phyloP scores from a whole-genome alignment of 2,329 filamentous ascomycete genomes.

The Metarhizium brunneum region DNA sequence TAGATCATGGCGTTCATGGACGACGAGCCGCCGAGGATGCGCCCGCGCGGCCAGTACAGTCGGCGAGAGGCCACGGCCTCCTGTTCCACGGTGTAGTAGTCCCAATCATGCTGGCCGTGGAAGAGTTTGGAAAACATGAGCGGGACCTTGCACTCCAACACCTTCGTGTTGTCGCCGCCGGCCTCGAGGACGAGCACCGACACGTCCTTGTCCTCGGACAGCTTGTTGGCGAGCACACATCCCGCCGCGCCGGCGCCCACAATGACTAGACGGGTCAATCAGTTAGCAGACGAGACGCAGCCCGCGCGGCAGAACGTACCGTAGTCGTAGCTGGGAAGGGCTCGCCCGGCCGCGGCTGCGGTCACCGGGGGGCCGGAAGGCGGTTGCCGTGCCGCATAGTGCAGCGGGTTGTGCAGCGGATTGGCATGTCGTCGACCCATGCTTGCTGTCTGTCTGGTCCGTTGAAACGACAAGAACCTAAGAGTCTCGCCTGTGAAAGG shows the following conservation, averaged over 20 bases:
- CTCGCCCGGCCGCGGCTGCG: conserved; percentile 1
- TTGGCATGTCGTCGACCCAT: conserved; percentile 4
- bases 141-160: conserved; percentile 10
- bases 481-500: not conserved
- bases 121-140: conserved; percentile 12
- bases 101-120: conserved; percentile 15
- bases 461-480: too few species aligned
- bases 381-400: conserved; percentile 2
- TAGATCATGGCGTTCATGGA: conserved; percentile 17
- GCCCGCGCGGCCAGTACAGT: conserved; percentile 15
- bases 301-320: not conserved
- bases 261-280: conserved; percentile 9
- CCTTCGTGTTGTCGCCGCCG: conserved; percentile 9
- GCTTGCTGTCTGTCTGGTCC: not conserved
- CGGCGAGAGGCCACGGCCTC: conserved; percentile 11
- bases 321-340: conserved; percentile 6
- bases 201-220: conserved; percentile 15
- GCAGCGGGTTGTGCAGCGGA: conserved; percentile 4
- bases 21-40: conserved; percentile 13
- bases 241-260: conserved; percentile 20
- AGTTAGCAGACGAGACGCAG: not conserved
- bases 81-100: conserved; percentile 14
- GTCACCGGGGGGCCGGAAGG: conserved; percentile 3
- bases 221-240: conserved; percentile 19
- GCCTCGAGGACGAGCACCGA: conserved; percentile 12